Conservation (phyloP, 139 green algal species). For the Haematococcus lacustris region DNA sequence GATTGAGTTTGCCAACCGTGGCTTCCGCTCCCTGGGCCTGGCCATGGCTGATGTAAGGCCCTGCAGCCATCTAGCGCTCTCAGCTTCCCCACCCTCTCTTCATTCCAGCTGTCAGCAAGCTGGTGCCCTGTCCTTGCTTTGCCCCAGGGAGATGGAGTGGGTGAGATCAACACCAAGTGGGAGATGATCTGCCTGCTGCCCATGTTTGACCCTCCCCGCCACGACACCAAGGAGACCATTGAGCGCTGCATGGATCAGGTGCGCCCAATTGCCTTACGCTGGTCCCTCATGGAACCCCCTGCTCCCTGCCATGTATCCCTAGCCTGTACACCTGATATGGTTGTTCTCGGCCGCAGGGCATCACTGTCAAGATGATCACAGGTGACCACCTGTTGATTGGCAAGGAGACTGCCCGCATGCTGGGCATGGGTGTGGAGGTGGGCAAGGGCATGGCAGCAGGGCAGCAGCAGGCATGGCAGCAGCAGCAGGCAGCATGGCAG, state of each 20-base stretch:
- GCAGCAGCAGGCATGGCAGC: no score
- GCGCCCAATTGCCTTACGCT: no score
- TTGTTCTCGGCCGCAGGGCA: no score
- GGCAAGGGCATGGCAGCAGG: no score
- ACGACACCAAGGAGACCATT: conserved; percentile 80
- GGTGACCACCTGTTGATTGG: conserved; percentile 81
- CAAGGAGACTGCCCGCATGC: conserved; percentile 72
- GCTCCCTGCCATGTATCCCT: no score
- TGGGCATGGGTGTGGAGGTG: conserved; percentile 73
- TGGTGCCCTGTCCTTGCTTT: neutral
- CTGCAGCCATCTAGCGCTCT: no score
- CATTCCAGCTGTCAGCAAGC: neutral
- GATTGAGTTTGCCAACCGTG: conserved; percentile 65
- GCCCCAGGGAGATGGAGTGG: conserved; percentile 29
- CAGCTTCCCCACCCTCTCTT: no score
- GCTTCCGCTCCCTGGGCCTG: conserved; percentile 71
- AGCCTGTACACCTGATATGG: no score
- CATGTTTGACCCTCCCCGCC: conserved; percentile 75
- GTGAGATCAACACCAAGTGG: conserved; percentile 40
- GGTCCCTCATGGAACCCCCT: no score
- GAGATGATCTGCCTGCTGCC: conserved; percentile 64
- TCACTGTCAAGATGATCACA: conserved; percentile 85
- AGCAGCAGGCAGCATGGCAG: no score
- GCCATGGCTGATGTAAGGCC: conserved; percentile 32
- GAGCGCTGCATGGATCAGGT: conserved; percentile 53